A percentile compares a stretch with the other conserved stretches of the same genome.
Evolutionary conservation across 2,329 filamentous ascomycete species (phyloP).

Genomic region (Botrytis squamosa): DNA sequence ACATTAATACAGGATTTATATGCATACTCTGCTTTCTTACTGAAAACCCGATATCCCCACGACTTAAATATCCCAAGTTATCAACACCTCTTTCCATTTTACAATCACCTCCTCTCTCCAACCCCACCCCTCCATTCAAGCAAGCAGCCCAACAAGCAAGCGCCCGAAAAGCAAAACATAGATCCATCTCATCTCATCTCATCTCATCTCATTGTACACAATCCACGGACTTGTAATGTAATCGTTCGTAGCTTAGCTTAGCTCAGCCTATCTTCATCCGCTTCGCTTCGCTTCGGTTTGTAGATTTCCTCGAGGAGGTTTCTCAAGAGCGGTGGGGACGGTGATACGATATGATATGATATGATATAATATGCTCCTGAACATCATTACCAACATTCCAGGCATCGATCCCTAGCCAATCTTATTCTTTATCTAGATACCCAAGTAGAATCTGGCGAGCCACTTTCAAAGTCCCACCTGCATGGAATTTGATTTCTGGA

Average conservation of each 20-base stretch:
- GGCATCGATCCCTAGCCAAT: no score
- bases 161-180: no score
- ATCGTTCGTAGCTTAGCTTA: neutral
- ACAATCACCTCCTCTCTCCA: neutral
- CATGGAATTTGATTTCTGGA: neutral
- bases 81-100: neutral
- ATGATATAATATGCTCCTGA: no score
- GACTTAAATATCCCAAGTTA: no score
- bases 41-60: neutral
- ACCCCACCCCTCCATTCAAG: neutral
- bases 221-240: no score
- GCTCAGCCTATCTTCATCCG: neutral
- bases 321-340: no score
- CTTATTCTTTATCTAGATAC: neutral
- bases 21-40: no score
- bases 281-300: neutral
- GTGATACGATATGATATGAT: no score
- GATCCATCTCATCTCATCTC: neutral
- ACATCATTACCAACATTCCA: no score
- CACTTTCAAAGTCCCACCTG: no score
- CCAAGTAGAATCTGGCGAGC: neutral
- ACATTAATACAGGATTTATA: neutral
- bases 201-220: neutral
- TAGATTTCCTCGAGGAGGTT: neutral
- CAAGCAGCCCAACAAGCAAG: no score